Base-by-base conservation (phyloP, 129 eudicot genomes). In the Artemisia annua region DNA sequence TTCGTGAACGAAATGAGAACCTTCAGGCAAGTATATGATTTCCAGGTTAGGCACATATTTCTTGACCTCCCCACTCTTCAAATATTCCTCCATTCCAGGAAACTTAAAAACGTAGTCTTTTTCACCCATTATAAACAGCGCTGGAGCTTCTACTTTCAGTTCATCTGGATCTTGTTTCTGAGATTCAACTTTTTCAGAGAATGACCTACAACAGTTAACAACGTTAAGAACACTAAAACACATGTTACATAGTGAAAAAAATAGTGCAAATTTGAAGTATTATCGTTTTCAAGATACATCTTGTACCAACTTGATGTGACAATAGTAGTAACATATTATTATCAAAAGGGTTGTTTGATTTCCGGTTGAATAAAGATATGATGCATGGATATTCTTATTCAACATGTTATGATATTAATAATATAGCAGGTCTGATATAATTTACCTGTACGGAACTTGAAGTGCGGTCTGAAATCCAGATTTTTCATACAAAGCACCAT, bases 391-490 rank as follows among this genome's bases (percentile, higher is more conserved):
- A 32, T 32, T 4, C 43, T 32, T 6, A 32, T 32, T 32, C 43
- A 32, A 32, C 32, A 32, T 32, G 1, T 32, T 5, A 32, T 32
- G 43, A 32, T 32, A 1, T 0, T 32, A 32, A 32, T 5, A 1
- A 32, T 32, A 32, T 24, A 62, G 26, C 10, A 63, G 11, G 15
- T 5, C 5, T 15, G 6, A 63, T 5, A 48, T 13, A 20, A 35
- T 1, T 16, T 69, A 86, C 85, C 85, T 81, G 85, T 84, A 87
- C 3, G 88, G 82, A 26, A 84, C 85, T 64, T 78, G 67, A 57
- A 86, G 71, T 5, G 91, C 48, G 16, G 82, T 83, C 3, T 54
- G 73, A 35, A 83, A 83, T 19, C 88, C 83, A 4, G 88, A 81
- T 22, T 83, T 87, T 57, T 83, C 77, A 48, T 87, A 83, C 14